Evolutionary conservation across 768 basidiomycete genomes (phyloP).

Genomic region (Amanita subjunquillea): DNA sequence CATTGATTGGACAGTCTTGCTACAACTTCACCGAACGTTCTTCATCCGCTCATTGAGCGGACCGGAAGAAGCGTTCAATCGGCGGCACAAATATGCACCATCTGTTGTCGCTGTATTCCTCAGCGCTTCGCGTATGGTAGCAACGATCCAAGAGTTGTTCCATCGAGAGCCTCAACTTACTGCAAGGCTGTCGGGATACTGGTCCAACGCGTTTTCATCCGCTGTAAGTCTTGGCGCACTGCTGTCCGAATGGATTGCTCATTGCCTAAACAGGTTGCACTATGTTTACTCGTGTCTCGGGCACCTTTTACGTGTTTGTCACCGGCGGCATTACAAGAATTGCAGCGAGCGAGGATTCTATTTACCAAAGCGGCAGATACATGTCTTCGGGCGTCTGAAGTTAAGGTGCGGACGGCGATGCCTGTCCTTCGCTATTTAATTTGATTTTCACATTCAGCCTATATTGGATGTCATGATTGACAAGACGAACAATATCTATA

Average conservation of each 20-base stretch:
- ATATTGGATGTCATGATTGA: slow-evolving; percentile 39
- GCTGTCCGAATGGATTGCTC: neutral
- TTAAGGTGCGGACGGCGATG: slow-evolving; percentile 25
- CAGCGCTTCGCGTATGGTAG: slow-evolving; percentile 54
- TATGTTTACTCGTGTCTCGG: slow-evolving; percentile 46
- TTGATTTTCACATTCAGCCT: slow-evolving; percentile 19
- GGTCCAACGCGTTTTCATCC: slow-evolving; percentile 45
- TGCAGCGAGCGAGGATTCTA: slow-evolving; percentile 36
- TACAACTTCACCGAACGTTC: slow-evolving; percentile 59
- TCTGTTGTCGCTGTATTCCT: slow-evolving; percentile 62
- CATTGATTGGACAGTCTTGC: slow-evolving; percentile 31
- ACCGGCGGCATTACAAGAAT: slow-evolving; percentile 51
- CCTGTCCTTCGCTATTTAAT: neutral
- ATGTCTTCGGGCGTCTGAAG: slow-evolving; percentile 35
- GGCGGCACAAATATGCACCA: slow-evolving; percentile 54
- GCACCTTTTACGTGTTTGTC: slow-evolving; percentile 59
- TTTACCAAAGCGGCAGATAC: slow-evolving; percentile 35
- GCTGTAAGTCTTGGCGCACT: slow-evolving; percentile 24
- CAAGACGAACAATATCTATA: slow-evolving; percentile 39
- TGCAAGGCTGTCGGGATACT: slow-evolving; percentile 40
- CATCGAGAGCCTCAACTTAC: slow-evolving; percentile 49
- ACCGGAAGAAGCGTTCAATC: slow-evolving; percentile 48
- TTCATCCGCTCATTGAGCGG: slow-evolving; percentile 54
- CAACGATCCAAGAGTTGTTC: slow-evolving; percentile 46
- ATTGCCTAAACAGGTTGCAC: slow-evolving; percentile 27